phyloP scores from a whole-genome alignment of 2,329 filamentous ascomycete species.

The Arthrobotrys conoides region DNA sequence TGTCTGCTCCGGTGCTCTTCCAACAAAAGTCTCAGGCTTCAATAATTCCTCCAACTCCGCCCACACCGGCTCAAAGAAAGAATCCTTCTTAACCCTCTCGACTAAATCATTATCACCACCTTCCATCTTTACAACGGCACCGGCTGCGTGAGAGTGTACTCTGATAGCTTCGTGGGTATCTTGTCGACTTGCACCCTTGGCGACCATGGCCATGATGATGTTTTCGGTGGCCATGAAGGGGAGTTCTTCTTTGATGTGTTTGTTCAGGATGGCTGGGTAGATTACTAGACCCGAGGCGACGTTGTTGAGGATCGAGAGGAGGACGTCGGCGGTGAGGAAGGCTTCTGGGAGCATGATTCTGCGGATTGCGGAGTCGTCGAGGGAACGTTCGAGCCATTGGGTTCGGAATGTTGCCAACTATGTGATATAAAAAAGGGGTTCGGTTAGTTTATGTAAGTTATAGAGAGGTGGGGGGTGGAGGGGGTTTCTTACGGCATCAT shows the following conservation, averaged over 20 bases:
- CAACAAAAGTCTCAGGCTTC: conserved; percentile 75
- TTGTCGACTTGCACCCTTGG: conserved; percentile 79
- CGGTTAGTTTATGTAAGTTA: neutral
- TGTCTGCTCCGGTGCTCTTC: conserved; percentile 72
- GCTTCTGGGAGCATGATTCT: conserved; percentile 74
- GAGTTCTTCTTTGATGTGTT: conserved; percentile 79
- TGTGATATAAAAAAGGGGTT: neutral
- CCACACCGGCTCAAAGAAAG: conserved; percentile 82
- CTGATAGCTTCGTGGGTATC: conserved; percentile 90
- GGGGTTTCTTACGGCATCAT: conserved; percentile 47
- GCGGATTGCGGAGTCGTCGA: conserved; percentile 82
- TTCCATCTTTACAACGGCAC: conserved; percentile 78
- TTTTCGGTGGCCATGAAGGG: conserved; percentile 86
- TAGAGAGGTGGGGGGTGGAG: neutral
- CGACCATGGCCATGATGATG: conserved; percentile 83
- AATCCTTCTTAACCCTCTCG: conserved; percentile 78
- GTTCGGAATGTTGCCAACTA: conserved; percentile 66
- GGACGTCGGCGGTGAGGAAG: conserved; percentile 78
- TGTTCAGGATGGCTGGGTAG: conserved; percentile 80
- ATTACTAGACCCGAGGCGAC: conserved; percentile 79
- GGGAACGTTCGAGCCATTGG: conserved; percentile 83
- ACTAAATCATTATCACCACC: conserved; percentile 86
- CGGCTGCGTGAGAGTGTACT: conserved; percentile 83
- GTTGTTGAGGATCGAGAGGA: conserved; percentile 78
- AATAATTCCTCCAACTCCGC: conserved; percentile 78